Percentiles rank a stretch among this genome's conserved stretches.
phyloP scores from a whole-genome alignment of 306 rosid species.

The Acacia melanoxylon region DNA sequence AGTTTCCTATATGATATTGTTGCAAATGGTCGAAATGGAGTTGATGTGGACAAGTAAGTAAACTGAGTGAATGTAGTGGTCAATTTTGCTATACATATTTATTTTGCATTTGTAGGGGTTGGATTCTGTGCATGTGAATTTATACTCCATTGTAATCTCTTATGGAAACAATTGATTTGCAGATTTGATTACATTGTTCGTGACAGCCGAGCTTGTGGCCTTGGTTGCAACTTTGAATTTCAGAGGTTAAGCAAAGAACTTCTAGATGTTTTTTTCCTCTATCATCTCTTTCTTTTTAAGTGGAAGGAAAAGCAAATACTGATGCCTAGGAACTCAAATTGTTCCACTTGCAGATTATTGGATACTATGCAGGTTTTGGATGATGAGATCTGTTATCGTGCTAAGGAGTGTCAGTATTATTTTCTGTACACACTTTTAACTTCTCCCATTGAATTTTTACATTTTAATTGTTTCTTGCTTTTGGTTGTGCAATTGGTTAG shows the following conservation, averaged over 20 bases:
- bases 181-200: slow-evolving; percentile 95
- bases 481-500: slow-evolving; percentile 48
- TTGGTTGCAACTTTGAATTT: slow-evolving; percentile 87
- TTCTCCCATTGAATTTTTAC: slow-evolving; percentile 14
- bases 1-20: slow-evolving; percentile 88
- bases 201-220: slow-evolving; percentile 91
- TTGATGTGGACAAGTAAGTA: slow-evolving; percentile 96
- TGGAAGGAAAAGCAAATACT: slow-evolving; percentile 10
- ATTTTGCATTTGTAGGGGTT: not conserved
- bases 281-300: slow-evolving; percentile 2
- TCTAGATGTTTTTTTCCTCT: slow-evolving; percentile 18
- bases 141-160: slow-evolving; percentile 15
- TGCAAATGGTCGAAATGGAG: slow-evolving; percentile 97
- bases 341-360: slow-evolving; percentile 60
- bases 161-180: slow-evolving; percentile 37
- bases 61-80: not conserved
- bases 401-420: slow-evolving; percentile 75
- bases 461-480: slow-evolving; percentile 24
- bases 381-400: slow-evolving; percentile 91
- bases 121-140: slow-evolving; percentile 5
- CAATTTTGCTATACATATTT: not conserved
- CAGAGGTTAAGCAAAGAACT: slow-evolving; percentile 56
- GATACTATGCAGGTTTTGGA: slow-evolving; percentile 90
- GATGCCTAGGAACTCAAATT: slow-evolving; percentile 25
- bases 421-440: slow-evolving; percentile 19